Conservation (phyloP, 2,329 filamentous ascomycete species). For the Penicillium sp. region DNA sequence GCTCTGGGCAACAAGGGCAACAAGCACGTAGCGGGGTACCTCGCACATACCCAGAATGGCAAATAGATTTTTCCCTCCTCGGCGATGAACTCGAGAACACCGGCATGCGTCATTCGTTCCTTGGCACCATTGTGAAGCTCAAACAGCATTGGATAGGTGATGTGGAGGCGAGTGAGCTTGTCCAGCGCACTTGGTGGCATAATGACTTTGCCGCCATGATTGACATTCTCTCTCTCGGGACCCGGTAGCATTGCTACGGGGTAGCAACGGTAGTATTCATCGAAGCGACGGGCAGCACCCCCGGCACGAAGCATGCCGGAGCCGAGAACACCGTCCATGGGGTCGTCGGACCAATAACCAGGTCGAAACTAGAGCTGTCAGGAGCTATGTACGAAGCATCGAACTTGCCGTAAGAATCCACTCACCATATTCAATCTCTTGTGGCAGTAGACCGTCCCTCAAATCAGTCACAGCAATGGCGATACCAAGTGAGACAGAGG, state of each 20-base stretch:
- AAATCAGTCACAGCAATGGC: constrained; percentile 5
- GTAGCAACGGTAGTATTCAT: constrained; percentile 98
- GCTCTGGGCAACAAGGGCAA: not conserved
- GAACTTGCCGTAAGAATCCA: not conserved
- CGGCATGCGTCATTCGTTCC: constrained; percentile 77
- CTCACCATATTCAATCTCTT: no score
- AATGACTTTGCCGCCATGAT: constrained; percentile 96
- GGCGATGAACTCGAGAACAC: constrained; percentile 94
- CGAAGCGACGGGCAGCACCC: constrained; percentile 67
- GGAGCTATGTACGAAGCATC: constrained; percentile 1
- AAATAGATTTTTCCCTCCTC: constrained; percentile 96
- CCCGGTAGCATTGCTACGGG: constrained; percentile 91
- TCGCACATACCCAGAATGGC: constrained; percentile 71
- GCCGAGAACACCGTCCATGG: constrained; percentile 50
- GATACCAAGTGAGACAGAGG: constrained; percentile 2
- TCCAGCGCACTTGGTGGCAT: constrained; percentile 93
- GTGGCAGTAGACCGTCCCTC: no score
- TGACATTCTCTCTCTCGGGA: constrained; percentile 78
- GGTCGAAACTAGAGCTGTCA: constrained; percentile 38
- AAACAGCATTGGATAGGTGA: constrained; percentile 95
- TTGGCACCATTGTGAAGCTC: constrained; percentile 86
- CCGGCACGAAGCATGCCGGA: constrained; percentile 48
- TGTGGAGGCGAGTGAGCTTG: constrained; percentile 91
- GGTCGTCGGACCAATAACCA: constrained; percentile 50
- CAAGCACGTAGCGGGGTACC: not conserved